These are phyloP conservation scores for Guillardia theta DNA, from an alignment of 78 protist genomes.

Conservation along the genomic window DNA sequence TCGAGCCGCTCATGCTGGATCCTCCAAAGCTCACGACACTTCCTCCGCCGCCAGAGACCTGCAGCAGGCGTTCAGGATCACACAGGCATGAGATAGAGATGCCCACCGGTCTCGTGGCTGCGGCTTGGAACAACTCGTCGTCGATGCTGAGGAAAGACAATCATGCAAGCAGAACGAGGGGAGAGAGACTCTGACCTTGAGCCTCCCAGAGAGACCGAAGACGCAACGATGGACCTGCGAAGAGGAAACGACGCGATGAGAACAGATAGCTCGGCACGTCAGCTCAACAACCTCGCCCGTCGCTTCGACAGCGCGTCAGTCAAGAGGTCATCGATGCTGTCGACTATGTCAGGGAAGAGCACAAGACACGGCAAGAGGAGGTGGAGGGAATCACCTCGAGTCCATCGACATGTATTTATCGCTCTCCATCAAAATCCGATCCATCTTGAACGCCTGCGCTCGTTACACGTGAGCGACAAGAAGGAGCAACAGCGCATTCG, in stretches of 20 bases:
- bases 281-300: neutral
- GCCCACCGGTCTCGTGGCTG: neutral
- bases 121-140: neutral
- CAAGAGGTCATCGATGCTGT: neutral
- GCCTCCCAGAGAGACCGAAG: slow-evolving; percentile 1
- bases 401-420: neutral
- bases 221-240: neutral
- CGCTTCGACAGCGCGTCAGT: neutral
- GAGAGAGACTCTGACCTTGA: no score
- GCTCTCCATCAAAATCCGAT: neutral
- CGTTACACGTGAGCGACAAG: neutral
- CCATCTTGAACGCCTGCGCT: slow-evolving; percentile 13
- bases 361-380: neutral
- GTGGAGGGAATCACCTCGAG: neutral
- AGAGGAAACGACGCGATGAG: neutral
- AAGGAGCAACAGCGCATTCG: neutral
- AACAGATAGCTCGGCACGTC: neutral
- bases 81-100: no score
- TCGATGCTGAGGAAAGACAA: no score
- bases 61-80: neutral
- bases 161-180: no score
- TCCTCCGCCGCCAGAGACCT: neutral
- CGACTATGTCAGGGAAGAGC: no score
- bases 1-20: neutral
- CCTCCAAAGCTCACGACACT: neutral